Evolutionary conservation across 768 basidiomycete species (phyloP).

Genomic region (Pluteus cervinus): DNA sequence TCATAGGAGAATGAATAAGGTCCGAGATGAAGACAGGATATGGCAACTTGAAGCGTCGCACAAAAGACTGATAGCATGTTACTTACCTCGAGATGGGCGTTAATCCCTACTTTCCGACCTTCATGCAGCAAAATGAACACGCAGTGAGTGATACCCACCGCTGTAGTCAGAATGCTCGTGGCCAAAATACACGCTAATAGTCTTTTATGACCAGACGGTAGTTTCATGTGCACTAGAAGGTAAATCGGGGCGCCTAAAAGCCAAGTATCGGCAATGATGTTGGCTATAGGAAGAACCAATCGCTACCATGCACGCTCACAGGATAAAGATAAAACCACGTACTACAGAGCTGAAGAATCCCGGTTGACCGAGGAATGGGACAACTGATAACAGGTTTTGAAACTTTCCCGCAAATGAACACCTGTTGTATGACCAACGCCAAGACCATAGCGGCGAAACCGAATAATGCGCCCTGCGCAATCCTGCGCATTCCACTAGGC

Average conservation of each 20-base stretch:
- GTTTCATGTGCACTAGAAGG: slow-evolving; percentile 16
- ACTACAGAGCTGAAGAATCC: slow-evolving; percentile 5
- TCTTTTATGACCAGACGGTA: slow-evolving; percentile 11
- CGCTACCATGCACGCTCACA: background rate
- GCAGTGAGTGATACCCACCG: slow-evolving; percentile 12
- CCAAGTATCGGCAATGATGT: slow-evolving; percentile 16
- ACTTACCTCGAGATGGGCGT: too few relatives aligned
- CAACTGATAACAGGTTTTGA: background rate
- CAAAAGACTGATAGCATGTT: too few relatives aligned
- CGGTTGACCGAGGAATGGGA: slow-evolving; percentile 1
- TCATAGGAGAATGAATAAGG: too few relatives aligned
- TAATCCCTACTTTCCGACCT: slow-evolving; percentile 3
- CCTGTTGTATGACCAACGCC: slow-evolving; percentile 10
- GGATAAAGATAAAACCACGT: background rate
- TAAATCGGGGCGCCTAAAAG: slow-evolving; percentile 17
- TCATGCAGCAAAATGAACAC: slow-evolving; percentile 10
- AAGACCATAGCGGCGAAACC: slow-evolving; percentile 8
- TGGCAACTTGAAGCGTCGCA: too few relatives aligned
- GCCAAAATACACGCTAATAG: slow-evolving; percentile 18
- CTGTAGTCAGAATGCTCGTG: slow-evolving; percentile 13
- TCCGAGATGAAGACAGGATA: too few relatives aligned
- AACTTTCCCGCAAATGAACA: slow-evolving; percentile 11
- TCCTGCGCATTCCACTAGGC: slow-evolving; percentile 8
- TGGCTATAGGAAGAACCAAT: slow-evolving; percentile 9
- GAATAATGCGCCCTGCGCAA: slow-evolving; percentile 7